Evolutionary conservation across 1,139 yeast species (phyloP).

Genomic region (Candida tetrigidarum): DNA sequence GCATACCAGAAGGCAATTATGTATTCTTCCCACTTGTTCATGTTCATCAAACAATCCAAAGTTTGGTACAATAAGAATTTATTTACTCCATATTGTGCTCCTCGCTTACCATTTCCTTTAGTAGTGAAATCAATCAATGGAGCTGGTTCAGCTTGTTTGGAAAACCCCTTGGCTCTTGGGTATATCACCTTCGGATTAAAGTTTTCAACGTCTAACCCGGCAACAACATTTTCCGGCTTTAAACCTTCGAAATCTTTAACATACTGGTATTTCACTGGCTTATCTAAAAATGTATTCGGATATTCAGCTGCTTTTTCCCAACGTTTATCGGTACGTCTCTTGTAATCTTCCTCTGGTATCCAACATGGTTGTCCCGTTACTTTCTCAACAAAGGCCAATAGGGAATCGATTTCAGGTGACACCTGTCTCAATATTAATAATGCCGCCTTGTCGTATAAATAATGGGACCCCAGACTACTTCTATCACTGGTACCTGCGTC

Average conservation of each 20-base stretch:
- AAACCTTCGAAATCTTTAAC: conserved; percentile 9
- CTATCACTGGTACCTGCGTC: conserved; percentile 31
- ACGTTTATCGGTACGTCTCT: conserved; percentile 20
- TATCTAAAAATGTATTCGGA: background rate
- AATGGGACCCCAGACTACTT: conserved; percentile 31
- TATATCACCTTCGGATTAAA: conserved; percentile 34
- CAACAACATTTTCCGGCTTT: conserved; percentile 21
- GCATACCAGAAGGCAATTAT: conserved; percentile 33
- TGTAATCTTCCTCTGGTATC: conserved; percentile 7
- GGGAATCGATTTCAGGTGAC: conserved; percentile 32
- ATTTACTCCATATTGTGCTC: conserved; percentile 22
- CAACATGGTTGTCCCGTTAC: conserved; percentile 9
- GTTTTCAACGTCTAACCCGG: conserved; percentile 13
- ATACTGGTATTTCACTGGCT: conserved; percentile 7
- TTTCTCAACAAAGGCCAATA: conserved; percentile 22
- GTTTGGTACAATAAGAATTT: conserved; percentile 35
- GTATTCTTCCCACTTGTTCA: conserved; percentile 39
- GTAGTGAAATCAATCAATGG: conserved; percentile 39
- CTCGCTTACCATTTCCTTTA: conserved; percentile 9
- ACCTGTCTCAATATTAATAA: conserved; percentile 12
- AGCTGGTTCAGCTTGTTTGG: conserved; percentile 24
- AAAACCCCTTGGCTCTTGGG: conserved; percentile 30
- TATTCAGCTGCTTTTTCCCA: conserved; percentile 14
- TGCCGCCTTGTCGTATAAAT: conserved; percentile 27
- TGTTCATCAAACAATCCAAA: conserved; percentile 35